Conservation (phyloP, 495 filamentous ascomycete species). For the Hyaloscypha hepaticicola region DNA sequence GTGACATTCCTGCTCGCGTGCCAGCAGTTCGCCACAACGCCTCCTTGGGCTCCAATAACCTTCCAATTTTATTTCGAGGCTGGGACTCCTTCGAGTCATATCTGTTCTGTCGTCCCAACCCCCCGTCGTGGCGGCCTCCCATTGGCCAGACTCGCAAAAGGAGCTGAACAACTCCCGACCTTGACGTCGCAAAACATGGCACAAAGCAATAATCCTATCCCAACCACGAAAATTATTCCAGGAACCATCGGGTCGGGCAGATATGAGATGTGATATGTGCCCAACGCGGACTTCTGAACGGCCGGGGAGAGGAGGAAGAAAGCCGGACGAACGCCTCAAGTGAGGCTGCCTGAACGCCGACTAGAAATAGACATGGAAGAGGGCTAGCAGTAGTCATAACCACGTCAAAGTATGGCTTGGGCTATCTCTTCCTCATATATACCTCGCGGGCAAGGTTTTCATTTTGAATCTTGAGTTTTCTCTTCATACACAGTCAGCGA, state of each 20-base stretch:
- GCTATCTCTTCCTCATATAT: neutral
- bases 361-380: neutral
- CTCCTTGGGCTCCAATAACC: neutral
- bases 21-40: neutral
- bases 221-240: neutral
- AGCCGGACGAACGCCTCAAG: neutral
- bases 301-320: neutral
- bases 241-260: neutral
- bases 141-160: neutral
- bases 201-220: neutral
- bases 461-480: neutral
- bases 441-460: neutral
- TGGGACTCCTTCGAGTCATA: neutral
- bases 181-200: neutral
- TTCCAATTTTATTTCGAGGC: neutral
- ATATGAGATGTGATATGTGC: neutral
- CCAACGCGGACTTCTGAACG: neutral
- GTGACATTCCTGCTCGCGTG: neutral
- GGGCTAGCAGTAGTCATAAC: neutral
- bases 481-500: neutral
- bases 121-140: neutral
- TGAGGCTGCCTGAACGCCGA: neutral
- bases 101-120: neutral
- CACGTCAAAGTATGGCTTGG: neutral
- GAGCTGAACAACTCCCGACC: neutral